Conservation (phyloP, 805 yeast genomes). For the Myxozyma vanderwaltii region DNA sequence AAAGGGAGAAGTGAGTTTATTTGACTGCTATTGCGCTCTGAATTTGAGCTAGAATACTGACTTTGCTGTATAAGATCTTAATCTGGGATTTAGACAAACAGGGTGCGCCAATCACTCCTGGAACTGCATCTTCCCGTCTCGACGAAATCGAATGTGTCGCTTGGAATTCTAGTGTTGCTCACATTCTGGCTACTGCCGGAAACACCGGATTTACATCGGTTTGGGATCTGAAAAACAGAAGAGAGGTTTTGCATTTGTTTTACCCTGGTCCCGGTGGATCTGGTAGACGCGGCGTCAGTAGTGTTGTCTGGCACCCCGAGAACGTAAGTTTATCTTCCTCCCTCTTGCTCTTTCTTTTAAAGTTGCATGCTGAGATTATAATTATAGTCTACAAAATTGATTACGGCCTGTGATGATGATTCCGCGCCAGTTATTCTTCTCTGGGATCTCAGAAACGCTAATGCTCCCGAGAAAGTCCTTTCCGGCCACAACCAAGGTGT, state of each 20-base stretch:
- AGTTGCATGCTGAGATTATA: background rate
- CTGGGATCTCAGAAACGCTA: slow-evolving; percentile 94
- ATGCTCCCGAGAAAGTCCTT: slow-evolving; percentile 78
- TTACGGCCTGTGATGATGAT: slow-evolving; percentile 86
- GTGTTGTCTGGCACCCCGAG: slow-evolving; percentile 92
- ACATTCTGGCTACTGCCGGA: slow-evolving; percentile 89
- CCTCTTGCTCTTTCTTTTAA: too few relatives aligned
- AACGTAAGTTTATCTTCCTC: slow-evolving; percentile 15
- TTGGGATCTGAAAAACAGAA: slow-evolving; percentile 87
- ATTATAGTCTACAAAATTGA: slow-evolving; percentile 76
- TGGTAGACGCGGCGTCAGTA: slow-evolving; percentile 69
- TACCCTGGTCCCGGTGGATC: slow-evolving; percentile 51
- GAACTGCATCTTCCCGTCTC: slow-evolving; percentile 73
- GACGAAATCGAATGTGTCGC: slow-evolving; percentile 80
- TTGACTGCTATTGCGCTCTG: background rate
- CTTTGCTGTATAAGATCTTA: slow-evolving; percentile 48
- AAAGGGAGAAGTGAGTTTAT: slow-evolving; percentile 60
- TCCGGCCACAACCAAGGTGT: slow-evolving; percentile 87
- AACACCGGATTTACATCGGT: slow-evolving; percentile 83
- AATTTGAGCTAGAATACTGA: background rate
- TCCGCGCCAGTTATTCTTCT: slow-evolving; percentile 74
- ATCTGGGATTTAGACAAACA: slow-evolving; percentile 83
- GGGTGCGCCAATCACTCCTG: slow-evolving; percentile 60
- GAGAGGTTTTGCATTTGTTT: slow-evolving; percentile 84
- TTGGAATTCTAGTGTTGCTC: slow-evolving; percentile 83